Percentiles rank a stretch among this genome's conserved stretches.
Conservation (phyloP, 352 stramenopile species). For the Pythium angustatum region DNA sequence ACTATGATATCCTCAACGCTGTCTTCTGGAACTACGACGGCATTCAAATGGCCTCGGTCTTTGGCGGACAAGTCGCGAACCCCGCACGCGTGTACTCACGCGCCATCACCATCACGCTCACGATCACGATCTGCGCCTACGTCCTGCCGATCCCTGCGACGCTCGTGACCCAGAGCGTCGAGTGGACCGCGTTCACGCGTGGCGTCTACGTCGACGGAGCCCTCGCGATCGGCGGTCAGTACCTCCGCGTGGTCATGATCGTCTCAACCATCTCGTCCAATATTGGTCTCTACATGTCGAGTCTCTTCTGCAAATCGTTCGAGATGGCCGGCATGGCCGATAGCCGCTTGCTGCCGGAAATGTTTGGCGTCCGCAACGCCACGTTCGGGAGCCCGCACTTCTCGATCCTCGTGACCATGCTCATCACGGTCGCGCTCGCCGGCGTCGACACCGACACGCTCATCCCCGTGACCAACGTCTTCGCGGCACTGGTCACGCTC, state of each 20-base stretch:
- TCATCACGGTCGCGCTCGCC: constrained; percentile 40
- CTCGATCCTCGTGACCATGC: constrained; percentile 39
- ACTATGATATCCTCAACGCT: constrained; percentile 66
- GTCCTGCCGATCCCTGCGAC: constrained; percentile 83
- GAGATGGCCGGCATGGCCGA: constrained; percentile 82
- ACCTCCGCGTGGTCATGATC: constrained; percentile 85
- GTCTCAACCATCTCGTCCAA: constrained; percentile 78
- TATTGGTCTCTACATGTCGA: constrained; percentile 88
- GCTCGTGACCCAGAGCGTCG: constrained; percentile 44
- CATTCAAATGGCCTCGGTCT: constrained; percentile 81
- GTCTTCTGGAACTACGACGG: constrained; percentile 94
- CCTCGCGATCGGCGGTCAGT: constrained; percentile 70
- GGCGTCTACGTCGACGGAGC: constrained; percentile 75
- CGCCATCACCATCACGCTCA: constrained; percentile 67
- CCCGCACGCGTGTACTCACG: constrained; percentile 67
- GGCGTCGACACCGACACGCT: constrained; percentile 59
- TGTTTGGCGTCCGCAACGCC: constrained; percentile 64
- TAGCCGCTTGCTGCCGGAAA: constrained; percentile 70
- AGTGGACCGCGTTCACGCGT: constrained; percentile 73
- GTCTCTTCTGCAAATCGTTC: constrained; percentile 90
- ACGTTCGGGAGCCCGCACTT: constrained; percentile 45
- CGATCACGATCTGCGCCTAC: constrained; percentile 70
- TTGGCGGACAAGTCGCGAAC: constrained; percentile 84
- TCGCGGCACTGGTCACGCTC: constrained; percentile 81
- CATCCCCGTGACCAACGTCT: constrained; percentile 88